Percentiles rank a stretch among this genome's conserved stretches.
Evolutionary conservation across 2,329 filamentous ascomycete genomes (phyloP).

Genomic region (Fusarium virguliforme): DNA sequence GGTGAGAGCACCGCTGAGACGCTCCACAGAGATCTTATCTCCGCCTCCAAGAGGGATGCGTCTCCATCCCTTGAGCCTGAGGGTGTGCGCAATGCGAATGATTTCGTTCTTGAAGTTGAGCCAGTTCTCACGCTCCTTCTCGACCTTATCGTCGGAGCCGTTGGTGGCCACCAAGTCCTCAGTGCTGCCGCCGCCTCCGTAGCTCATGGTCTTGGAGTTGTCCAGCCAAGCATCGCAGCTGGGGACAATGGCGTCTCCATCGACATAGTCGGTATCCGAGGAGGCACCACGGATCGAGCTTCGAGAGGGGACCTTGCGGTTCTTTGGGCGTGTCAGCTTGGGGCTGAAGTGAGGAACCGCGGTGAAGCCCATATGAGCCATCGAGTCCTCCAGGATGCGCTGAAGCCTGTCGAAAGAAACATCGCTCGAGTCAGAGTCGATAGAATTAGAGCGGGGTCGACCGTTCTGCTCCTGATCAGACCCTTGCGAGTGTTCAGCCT

Average conservation of each 20-base stretch:
- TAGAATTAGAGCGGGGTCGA: constrained; percentile 67
- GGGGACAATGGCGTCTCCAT: constrained; percentile 87
- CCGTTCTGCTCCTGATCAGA: constrained; percentile 39
- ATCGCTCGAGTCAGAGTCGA: constrained; percentile 77
- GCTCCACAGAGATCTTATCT: constrained; percentile 78
- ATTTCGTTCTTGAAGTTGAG: constrained; percentile 92
- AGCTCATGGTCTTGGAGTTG: constrained; percentile 90
- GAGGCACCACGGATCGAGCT: constrained; percentile 68
- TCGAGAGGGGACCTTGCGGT: constrained; percentile 52
- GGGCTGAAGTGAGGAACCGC: constrained; percentile 63
- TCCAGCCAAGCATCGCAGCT: constrained; percentile 88
- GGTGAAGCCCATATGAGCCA: constrained; percentile 69
- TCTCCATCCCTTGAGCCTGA: constrained; percentile 93
- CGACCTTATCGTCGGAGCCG: constrained; percentile 61
- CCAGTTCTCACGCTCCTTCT: constrained; percentile 85
- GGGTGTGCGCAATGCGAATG: constrained; percentile 87
- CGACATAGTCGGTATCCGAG: constrained; percentile 88
- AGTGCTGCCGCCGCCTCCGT: constrained; percentile 68
- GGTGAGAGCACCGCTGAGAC: constrained; percentile 91
- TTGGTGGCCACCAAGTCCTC: constrained; percentile 55
- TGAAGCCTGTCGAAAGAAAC: constrained; percentile 86
- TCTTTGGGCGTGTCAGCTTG: constrained; percentile 62
- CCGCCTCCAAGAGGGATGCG: constrained; percentile 82
- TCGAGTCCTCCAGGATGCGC: constrained; percentile 80
- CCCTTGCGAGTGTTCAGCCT: constrained; percentile 35